A percentile compares a stretch with the other conserved stretches of the same genome.
Conservation (phyloP, 169 alveolate genomes). For the Prorocentrum cordatum region DNA sequence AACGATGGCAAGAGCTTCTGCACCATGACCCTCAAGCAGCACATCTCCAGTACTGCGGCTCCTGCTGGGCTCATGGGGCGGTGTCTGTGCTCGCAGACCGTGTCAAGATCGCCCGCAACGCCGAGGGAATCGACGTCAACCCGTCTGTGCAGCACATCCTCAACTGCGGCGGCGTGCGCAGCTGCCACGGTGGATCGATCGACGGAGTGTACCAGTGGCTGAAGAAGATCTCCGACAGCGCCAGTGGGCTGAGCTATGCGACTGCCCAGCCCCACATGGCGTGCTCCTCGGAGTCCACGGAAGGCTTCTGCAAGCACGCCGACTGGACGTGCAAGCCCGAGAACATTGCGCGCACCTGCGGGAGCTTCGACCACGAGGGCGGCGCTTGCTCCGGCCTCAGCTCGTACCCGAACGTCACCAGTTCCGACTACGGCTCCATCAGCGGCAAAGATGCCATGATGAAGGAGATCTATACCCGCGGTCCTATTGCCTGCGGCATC, state of each 20-base stretch:
- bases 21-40: slow-evolving; percentile 75
- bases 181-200: slow-evolving; percentile 80
- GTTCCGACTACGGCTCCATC: slow-evolving; percentile 24
- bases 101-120: slow-evolving; percentile 75
- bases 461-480: slow-evolving; percentile 9
- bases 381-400: slow-evolving; percentile 11
- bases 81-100: slow-evolving; percentile 80
- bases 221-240: background rate
- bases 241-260: slow-evolving; percentile 9
- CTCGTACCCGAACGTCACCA: slow-evolving; percentile 16
- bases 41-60: slow-evolving; percentile 78
- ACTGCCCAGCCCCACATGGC: slow-evolving; percentile 12
- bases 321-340: slow-evolving; percentile 10
- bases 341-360: slow-evolving; percentile 26
- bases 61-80: slow-evolving; percentile 81
- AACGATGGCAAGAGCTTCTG: slow-evolving; percentile 26
- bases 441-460: slow-evolving; percentile 18
- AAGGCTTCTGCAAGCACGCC: slow-evolving; percentile 14
- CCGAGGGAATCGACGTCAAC: slow-evolving; percentile 73
- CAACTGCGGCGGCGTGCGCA: slow-evolving; percentile 77
- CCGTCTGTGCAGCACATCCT: slow-evolving; percentile 75
- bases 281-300: slow-evolving; percentile 12
- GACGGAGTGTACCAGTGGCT: slow-evolving; percentile 73
- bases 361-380: background rate
- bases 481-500: slow-evolving; percentile 5